A percentile compares a stretch with the other conserved stretches of the same genome.
These are phyloP conservation scores for Xylaria sp. DNA, from an alignment of 2,329 filamentous ascomycete genomes.

Conservation along the genomic window DNA sequence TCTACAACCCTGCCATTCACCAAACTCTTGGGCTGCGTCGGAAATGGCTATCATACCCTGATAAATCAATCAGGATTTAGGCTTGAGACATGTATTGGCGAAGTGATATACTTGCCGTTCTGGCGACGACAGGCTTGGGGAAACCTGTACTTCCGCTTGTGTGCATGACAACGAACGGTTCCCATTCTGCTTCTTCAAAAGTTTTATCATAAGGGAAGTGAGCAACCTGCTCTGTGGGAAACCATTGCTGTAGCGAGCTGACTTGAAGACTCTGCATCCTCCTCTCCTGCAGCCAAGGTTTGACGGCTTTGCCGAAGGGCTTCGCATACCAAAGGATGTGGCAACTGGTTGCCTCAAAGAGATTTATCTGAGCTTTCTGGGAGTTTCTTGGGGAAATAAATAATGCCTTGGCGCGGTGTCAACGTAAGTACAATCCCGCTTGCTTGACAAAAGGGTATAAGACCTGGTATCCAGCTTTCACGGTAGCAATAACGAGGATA, in stretches of 20 bases:
- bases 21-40: constrained; percentile 16
- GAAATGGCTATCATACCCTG: constrained; percentile 26
- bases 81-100: neutral
- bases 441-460: constrained; percentile 14
- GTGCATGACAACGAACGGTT: constrained; percentile 50
- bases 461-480: constrained; percentile 40
- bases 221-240: constrained; percentile 42
- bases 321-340: constrained; percentile 44
- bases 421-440: neutral
- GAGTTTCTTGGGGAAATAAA: constrained; percentile 19
- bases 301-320: constrained; percentile 37
- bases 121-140: constrained; percentile 50
- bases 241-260: constrained; percentile 41
- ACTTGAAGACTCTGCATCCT: constrained; percentile 47
- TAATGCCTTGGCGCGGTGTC: constrained; percentile 8
- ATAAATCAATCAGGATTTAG: neutral
- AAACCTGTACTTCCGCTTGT: constrained; percentile 54
- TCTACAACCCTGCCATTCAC: constrained; percentile 14
- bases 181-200: constrained; percentile 49
- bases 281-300: constrained; percentile 46
- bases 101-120: neutral
- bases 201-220: constrained; percentile 47
- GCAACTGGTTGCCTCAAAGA: constrained; percentile 51
- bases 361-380: constrained; percentile 49
- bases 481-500: constrained; percentile 24